phyloP scores from a whole-genome alignment of 306 rosid genomes.

The Vigna reflexopilosa region DNA sequence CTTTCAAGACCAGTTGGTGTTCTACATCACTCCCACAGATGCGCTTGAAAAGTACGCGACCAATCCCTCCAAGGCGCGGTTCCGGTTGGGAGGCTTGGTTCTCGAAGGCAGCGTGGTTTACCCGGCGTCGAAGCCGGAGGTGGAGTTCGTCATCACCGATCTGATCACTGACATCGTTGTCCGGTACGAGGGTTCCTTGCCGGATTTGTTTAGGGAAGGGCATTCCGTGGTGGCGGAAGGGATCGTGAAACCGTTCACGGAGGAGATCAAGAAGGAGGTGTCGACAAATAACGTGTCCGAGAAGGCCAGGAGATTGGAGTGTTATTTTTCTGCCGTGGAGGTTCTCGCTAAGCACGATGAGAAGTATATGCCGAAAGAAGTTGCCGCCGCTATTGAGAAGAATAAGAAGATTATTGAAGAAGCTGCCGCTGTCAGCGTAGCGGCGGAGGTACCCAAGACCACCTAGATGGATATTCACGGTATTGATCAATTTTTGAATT shows the following conservation, averaged over 20 bases:
- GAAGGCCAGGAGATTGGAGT: slow-evolving; percentile 76
- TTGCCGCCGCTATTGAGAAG: slow-evolving; percentile 88
- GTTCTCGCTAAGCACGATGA: slow-evolving; percentile 96
- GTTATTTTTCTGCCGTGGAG: slow-evolving; percentile 76
- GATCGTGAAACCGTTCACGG: slow-evolving; percentile 79
- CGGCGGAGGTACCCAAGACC: slow-evolving; percentile 38
- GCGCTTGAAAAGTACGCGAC: slow-evolving; percentile 61
- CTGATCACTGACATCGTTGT: slow-evolving; percentile 86
- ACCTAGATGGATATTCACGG: slow-evolving; percentile 53
- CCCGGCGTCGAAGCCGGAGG: slow-evolving; percentile 72
- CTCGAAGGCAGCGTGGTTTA: slow-evolving; percentile 89
- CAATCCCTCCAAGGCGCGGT: slow-evolving; percentile 78
- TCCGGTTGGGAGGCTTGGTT: slow-evolving; percentile 89
- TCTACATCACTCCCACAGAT: slow-evolving; percentile 88
- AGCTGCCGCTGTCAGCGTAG: slow-evolving; percentile 36
- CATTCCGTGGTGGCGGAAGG: slow-evolving; percentile 95
- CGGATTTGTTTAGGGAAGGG: slow-evolving; percentile 91
- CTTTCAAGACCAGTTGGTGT: slow-evolving; percentile 79
- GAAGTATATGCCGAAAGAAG: slow-evolving; percentile 92
- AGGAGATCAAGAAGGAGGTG: slow-evolving; percentile 60
- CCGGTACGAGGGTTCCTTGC: slow-evolving; percentile 75
- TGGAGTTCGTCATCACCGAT: slow-evolving; percentile 91
- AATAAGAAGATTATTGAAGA: slow-evolving; percentile 76
- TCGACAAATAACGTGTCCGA: slow-evolving; percentile 65
- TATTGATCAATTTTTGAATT: slow-evolving; percentile 6